A percentile compares a stretch with the other conserved stretches of the same genome.
These are phyloP conservation scores for Cubamyces lactineus DNA, from an alignment of 768 basidiomycete species.

Conservation along the genomic window DNA sequence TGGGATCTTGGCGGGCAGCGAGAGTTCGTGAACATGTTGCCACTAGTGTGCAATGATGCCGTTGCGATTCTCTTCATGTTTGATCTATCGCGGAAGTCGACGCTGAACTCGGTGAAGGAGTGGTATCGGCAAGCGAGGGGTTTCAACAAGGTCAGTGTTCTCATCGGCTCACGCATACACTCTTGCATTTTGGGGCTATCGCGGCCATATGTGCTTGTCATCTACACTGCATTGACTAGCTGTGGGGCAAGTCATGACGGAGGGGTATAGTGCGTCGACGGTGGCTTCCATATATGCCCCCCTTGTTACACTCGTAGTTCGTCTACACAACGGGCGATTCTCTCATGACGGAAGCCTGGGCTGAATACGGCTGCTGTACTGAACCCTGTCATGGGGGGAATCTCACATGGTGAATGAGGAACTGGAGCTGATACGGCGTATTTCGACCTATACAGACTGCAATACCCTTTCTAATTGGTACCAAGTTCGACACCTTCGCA, in stretches of 20 bases:
- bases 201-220: no score
- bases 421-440: constrained; percentile 1
- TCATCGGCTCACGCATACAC: background rate
- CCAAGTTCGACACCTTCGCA: constrained; percentile 97
- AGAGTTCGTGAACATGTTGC: constrained; percentile 99
- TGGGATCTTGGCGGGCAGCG: constrained; percentile 98
- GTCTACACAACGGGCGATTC: no score
- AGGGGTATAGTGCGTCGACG: no score
- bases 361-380: no score
- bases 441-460: constrained; percentile 68
- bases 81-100: constrained; percentile 95
- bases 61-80: constrained; percentile 99
- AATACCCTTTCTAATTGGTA: constrained; percentile 97
- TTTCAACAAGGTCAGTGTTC: constrained; percentile 89
- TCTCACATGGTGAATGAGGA: background rate
- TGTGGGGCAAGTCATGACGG: no score
- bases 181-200: no score
- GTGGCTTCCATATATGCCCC: no score
- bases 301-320: no score
- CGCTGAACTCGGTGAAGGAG: constrained; percentile 97
- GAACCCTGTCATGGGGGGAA: background rate
- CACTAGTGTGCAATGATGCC: constrained; percentile 98
- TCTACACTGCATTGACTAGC: no score
- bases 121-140: constrained; percentile 99
- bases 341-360: no score